phyloP scores from a whole-genome alignment of 257 asterid species.

The Solanum bulbocastanum region DNA sequence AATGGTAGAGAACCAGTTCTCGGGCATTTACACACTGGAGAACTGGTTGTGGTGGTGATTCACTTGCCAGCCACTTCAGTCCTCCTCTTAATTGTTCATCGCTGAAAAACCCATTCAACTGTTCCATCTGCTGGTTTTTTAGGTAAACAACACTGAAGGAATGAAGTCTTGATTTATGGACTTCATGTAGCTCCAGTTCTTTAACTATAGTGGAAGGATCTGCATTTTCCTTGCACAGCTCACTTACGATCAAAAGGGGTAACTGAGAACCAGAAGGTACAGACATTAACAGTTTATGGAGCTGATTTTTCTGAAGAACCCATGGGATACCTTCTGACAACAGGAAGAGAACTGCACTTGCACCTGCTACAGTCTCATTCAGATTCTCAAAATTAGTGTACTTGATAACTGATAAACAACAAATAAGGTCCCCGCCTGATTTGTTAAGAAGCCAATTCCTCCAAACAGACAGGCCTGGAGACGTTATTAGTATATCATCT shows the following conservation, averaged over 20 bases:
- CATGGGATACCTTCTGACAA: conserved; percentile 45
- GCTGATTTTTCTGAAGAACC: conserved; percentile 53
- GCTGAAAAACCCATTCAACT: conserved; percentile 49
- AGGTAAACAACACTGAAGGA: conserved; percentile 37
- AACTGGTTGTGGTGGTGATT: conserved; percentile 56
- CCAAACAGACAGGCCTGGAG: conserved; percentile 72
- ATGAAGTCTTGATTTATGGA: conserved; percentile 39
- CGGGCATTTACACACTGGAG: conserved; percentile 46
- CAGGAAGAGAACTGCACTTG: conserved; percentile 62
- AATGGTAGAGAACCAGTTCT: conserved; percentile 54
- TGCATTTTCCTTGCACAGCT: conserved; percentile 26
- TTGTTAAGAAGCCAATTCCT: conserved; percentile 46
- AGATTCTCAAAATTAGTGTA: conserved; percentile 26
- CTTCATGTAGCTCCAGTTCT: conserved; percentile 41
- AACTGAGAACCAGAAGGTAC: conserved; percentile 55
- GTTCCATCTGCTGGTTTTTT: conserved; percentile 23
- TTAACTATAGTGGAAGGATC: conserved; percentile 35
- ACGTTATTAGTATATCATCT: conserved; percentile 40
- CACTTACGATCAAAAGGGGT: conserved; percentile 70
- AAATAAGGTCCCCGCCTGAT: conserved; percentile 31
- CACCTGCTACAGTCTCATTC: conserved; percentile 43
- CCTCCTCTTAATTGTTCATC: conserved; percentile 59
- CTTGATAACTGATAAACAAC: conserved; percentile 71
- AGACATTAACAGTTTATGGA: conserved; percentile 39
- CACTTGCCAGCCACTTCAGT: conserved; percentile 75